phyloP scores from a whole-genome alignment of 2,329 filamentous ascomycete genomes.

The Sarocladiaceae sp. region DNA sequence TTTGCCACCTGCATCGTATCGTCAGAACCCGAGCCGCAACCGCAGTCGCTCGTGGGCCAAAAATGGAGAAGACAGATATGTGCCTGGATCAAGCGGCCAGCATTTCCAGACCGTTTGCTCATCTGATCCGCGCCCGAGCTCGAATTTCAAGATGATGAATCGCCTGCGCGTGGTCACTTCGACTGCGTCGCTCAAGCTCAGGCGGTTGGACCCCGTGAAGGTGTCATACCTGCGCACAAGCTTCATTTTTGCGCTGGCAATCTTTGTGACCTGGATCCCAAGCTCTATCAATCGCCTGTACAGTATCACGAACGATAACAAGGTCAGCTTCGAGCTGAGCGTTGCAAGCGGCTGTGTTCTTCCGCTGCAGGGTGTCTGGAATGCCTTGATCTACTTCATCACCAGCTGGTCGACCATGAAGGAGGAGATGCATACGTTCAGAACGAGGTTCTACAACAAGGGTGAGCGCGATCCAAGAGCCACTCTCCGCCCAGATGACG shows the following conservation, averaged over 20 bases:
- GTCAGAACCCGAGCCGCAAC: not conserved
- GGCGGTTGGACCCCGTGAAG: constrained; percentile 46
- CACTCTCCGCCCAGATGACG: constrained; percentile 21
- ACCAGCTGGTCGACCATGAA: constrained; percentile 46
- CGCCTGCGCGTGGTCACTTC: constrained; percentile 20
- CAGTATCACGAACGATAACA: constrained; percentile 45
- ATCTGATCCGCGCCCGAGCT: constrained; percentile 16
- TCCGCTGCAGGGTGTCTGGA: constrained; percentile 75
- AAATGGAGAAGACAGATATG: not conserved
- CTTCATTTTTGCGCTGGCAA: constrained; percentile 53
- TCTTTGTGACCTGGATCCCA: constrained; percentile 55
- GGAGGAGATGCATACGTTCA: constrained; percentile 17
- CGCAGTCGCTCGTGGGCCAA: constrained; percentile 1
- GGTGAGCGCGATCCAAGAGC: constrained; percentile 10
- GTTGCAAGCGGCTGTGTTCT: constrained; percentile 65
- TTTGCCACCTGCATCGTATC: not conserved
- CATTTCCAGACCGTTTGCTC: constrained; percentile 24
- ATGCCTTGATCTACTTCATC: constrained; percentile 67
- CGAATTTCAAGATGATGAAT: constrained; percentile 14
- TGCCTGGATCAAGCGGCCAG: constrained; percentile 13
- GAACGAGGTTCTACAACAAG: constrained; percentile 12
- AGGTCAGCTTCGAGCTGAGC: constrained; percentile 57
- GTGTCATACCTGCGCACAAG: constrained; percentile 54
- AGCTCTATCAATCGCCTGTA: constrained; percentile 70
- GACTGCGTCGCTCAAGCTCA: constrained; percentile 25